Base-by-base conservation (phyloP, 2,329 filamentous ascomycete species). In the Coniochaeta pulveracea region DNA sequence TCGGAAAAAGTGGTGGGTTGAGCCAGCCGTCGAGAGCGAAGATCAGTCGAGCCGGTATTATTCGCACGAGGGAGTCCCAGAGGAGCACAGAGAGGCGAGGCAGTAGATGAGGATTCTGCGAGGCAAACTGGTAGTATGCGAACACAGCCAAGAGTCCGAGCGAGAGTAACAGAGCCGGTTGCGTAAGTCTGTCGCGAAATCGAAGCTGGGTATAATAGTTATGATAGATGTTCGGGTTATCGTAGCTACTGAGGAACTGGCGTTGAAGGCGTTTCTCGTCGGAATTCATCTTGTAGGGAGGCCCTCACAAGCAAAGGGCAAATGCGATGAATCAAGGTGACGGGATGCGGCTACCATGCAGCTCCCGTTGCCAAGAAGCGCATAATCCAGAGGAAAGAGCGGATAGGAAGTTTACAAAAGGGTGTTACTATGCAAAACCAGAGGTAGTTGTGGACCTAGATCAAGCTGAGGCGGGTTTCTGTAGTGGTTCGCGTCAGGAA, bases 61-160 rank as follows among this genome's bases (percentile, higher is more conserved):
- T 32, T 41, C 63, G 62, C 35, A 84, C 66, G 19, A 80, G 39
- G 17, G 53, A 51, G 54, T 80, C 70, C 77, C 79, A 83, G 23
- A 75, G 47, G 34, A 76, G 49, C 43, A 66, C 58, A 37, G 60
- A 48, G 45, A 66, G 45, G 41, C 56, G 34, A 32, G 44, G 36
- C 26, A 49, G 34, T 41, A 45, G 29, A 40, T 47, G 34, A n/a
- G 21, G 21, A 8, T 8, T 9, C 37, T 48, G 41, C 43, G 50
- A 28, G 44, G 50, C 36, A 40, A 50, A 29, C 37, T 60, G 55
- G 46, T 58, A 62, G 31, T 55, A 39, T 18, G 55, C 23, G 18
- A 54, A 51, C 14, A 50, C 44, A 24, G 52, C 18, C 30, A 64
- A 37, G 19, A 61, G 37, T 10, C 51, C 34, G n/a, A 51, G 26